Evolutionary conservation across 1,284 basidiomycete genomes (phyloP).

Genomic region (Butyriboletus appendiculatus): DNA sequence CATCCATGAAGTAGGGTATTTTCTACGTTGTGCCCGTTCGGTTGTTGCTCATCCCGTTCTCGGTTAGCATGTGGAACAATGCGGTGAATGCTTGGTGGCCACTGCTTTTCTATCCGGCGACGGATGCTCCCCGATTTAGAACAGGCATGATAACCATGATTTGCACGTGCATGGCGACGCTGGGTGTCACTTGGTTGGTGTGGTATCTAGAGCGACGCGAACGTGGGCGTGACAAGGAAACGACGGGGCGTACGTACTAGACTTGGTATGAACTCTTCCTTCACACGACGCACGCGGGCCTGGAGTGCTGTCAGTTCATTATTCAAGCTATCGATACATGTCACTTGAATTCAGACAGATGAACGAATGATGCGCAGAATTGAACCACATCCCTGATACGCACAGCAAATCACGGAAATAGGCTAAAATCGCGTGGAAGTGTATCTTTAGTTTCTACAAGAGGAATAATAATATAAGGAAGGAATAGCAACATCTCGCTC

Average conservation of each 20-base stretch:
- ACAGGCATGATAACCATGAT: constrained; percentile 72
- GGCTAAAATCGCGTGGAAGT: neutral
- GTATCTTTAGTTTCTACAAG: neutral
- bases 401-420: constrained; percentile 20
- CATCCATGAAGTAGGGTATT: constrained; percentile 61
- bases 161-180: constrained; percentile 54
- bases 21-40: neutral
- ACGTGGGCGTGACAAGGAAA: constrained; percentile 16
- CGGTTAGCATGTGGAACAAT: constrained; percentile 67
- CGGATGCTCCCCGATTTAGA: constrained; percentile 61
- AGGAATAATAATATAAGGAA: neutral
- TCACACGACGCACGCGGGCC: neutral
- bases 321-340: constrained; percentile 25
- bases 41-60: constrained; percentile 3
- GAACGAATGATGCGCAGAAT: neutral
- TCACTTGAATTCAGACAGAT: constrained; percentile 1
- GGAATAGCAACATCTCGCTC: constrained; percentile 16
- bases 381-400: constrained; percentile 13
- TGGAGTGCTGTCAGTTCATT: neutral
- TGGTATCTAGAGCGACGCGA: constrained; percentile 57
- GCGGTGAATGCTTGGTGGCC: constrained; percentile 73
- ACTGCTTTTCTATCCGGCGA: constrained; percentile 65
- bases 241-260: neutral
- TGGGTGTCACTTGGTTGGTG: constrained; percentile 55
- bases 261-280: neutral